Conservation (phyloP, 805 yeast species). For the Myxozyma nipponensis region DNA sequence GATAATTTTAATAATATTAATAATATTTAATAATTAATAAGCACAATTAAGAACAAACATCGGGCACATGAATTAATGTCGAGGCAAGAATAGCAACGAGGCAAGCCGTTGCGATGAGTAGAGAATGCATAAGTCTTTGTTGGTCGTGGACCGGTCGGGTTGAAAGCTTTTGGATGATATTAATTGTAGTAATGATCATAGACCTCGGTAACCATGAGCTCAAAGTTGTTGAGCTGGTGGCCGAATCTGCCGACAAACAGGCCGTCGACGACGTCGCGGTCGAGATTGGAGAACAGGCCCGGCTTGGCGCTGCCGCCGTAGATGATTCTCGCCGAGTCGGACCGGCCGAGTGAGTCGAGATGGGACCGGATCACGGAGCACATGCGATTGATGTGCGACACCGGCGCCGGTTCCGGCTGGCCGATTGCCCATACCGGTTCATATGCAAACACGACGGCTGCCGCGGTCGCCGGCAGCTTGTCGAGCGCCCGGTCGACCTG, state of each 20-base stretch:
- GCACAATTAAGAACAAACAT: too few relatives aligned
- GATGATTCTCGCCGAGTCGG: slow-evolving; percentile 21
- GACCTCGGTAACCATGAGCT: slow-evolving; percentile 29
- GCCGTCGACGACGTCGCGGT: slow-evolving; percentile 30
- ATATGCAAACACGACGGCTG: slow-evolving; percentile 31
- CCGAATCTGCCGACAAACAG: slow-evolving; percentile 34
- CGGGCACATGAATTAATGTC: too few relatives aligned
- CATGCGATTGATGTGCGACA: slow-evolving; percentile 30
- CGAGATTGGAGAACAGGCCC: slow-evolving; percentile 28
- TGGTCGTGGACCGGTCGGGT: too few relatives aligned
- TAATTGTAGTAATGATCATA: background rate
- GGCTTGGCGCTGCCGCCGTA: slow-evolving; percentile 35
- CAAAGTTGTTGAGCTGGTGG: slow-evolving; percentile 30
- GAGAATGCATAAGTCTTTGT: too few relatives aligned
- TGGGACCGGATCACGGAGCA: slow-evolving; percentile 25
- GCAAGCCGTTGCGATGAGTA: too few relatives aligned
- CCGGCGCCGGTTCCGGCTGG: slow-evolving; percentile 32
- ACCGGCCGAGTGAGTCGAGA: slow-evolving; percentile 15
- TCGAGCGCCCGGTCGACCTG: slow-evolving; percentile 26
- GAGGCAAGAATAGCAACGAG: too few relatives aligned
- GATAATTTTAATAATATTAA: background rate
- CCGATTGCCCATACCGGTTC: slow-evolving; percentile 38
- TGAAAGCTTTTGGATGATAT: too few relatives aligned
- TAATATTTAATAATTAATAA: too few relatives aligned
- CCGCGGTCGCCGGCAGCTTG: slow-evolving; percentile 2